Evolutionary conservation across 2,329 filamentous ascomycete genomes (phyloP).

Genomic region (Fusarium udum): DNA sequence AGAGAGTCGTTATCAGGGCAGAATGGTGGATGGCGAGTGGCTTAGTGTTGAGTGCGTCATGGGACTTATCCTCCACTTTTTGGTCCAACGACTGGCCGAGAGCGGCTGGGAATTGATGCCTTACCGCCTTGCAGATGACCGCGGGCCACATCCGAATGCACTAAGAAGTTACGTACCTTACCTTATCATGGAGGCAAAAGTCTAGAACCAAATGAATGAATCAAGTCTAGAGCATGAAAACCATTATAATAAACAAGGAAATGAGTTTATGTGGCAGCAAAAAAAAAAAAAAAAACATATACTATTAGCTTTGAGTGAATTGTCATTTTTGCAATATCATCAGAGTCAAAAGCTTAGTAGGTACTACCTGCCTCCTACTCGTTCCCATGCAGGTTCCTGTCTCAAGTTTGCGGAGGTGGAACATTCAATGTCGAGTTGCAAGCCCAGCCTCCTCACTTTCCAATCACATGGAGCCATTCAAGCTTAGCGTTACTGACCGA

Average conservation of each 20-base stretch:
- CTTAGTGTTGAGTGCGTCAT: conserved; percentile 50
- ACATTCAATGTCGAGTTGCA: neutral
- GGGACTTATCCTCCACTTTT: conserved; percentile 45
- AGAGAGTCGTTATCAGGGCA: conserved; percentile 39
- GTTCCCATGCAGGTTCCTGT: conserved; percentile 10
- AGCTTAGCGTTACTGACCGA: neutral
- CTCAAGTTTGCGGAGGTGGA: conserved; percentile 11
- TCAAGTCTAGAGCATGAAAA: conserved; percentile 1
- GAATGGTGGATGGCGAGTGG: conserved; percentile 41
- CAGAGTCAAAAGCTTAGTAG: neutral
- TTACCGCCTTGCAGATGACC: conserved; percentile 38
- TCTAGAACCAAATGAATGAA: conserved; percentile 9
- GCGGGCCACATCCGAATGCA: conserved; percentile 25
- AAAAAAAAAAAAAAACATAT: neutral
- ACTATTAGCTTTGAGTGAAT: neutral
- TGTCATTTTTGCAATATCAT: neutral
- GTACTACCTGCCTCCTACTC: neutral
- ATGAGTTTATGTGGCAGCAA: neutral
- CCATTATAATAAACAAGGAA: neutral
- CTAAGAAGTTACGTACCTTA: conserved; percentile 22
- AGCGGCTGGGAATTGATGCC: conserved; percentile 36
- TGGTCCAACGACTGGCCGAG: conserved; percentile 27
- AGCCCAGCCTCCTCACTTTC: conserved; percentile 2
- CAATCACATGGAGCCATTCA: neutral
- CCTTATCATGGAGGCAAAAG: conserved; percentile 15